Conservation (phyloP, 192 early-diverging fungal genomes). For the Linnemannia exigua region DNA sequence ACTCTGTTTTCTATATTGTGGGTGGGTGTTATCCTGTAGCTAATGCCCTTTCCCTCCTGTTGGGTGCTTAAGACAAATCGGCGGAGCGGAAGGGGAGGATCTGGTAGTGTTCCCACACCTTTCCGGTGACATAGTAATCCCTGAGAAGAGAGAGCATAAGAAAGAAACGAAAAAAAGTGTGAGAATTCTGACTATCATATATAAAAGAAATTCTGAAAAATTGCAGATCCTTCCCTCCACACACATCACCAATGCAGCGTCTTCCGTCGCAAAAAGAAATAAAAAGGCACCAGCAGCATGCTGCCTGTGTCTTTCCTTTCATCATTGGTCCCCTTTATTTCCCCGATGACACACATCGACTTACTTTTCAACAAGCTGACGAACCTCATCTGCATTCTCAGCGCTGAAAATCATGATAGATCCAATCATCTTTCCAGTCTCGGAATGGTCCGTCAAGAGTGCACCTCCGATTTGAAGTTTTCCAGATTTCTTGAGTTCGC, state of each 20-base stretch:
- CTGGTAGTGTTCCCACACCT: slow-evolving; percentile 69
- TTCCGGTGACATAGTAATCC: slow-evolving; percentile 67
- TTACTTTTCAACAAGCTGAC: slow-evolving; percentile 55
- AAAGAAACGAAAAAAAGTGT: background rate
- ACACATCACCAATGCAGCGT: too few relatives aligned
- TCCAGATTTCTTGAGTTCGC: slow-evolving; percentile 46
- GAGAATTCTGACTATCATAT: too few relatives aligned
- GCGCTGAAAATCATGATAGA: slow-evolving; percentile 67
- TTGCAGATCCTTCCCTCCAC: background rate
- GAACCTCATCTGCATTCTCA: slow-evolving; percentile 60
- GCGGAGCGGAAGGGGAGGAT: slow-evolving; percentile 57
- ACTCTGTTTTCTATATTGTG: too few relatives aligned
- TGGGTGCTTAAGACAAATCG: background rate
- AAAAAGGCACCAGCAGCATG: too few relatives aligned
- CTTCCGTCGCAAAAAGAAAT: background rate
- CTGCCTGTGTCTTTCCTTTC: too few relatives aligned
- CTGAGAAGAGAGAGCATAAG: background rate
- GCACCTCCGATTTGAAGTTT: slow-evolving; percentile 64
- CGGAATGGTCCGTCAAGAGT: slow-evolving; percentile 63
- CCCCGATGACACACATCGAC: background rate
- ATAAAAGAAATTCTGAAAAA: too few relatives aligned
- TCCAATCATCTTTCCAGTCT: slow-evolving; percentile 66
- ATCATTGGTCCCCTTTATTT: too few relatives aligned
- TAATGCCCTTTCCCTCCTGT: too few relatives aligned
- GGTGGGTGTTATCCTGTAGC: too few relatives aligned